A percentile compares a stretch with the other conserved stretches of the same genome.
These are phyloP conservation scores for Rutstroemia sp. DNA, from an alignment of 2,329 filamentous ascomycete genomes.

Conservation along the genomic window DNA sequence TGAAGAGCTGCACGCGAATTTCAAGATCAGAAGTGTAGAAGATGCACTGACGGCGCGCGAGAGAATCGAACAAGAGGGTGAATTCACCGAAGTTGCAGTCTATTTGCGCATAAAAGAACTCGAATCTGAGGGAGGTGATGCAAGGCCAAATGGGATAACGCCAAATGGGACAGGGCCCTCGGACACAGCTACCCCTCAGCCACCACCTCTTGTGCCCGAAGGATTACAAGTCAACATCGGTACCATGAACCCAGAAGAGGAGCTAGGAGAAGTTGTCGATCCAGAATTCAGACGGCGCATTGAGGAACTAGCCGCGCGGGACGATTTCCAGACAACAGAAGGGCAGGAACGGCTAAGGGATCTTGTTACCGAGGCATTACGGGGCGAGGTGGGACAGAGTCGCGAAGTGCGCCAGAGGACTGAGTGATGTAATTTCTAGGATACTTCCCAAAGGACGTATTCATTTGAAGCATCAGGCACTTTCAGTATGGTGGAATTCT, in stretches of 20 bases:
- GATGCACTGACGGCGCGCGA: slow-evolving; percentile 68
- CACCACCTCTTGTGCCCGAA: slow-evolving; percentile 59
- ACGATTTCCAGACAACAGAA: slow-evolving; percentile 74
- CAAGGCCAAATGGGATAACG: background rate
- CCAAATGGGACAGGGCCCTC: background rate
- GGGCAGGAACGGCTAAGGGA: slow-evolving; percentile 73
- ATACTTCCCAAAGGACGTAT: slow-evolving; percentile 54
- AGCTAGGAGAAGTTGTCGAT: slow-evolving; percentile 60
- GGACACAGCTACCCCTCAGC: slow-evolving; percentile 1
- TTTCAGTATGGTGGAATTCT: slow-evolving; percentile 47
- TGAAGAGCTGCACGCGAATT: slow-evolving; percentile 71
- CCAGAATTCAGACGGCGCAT: slow-evolving; percentile 79
- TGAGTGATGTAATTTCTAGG: slow-evolving; percentile 36
- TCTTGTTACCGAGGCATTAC: slow-evolving; percentile 73
- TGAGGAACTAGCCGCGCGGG: slow-evolving; percentile 75
- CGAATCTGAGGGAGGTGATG: slow-evolving; percentile 11
- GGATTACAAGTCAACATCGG: slow-evolving; percentile 74
- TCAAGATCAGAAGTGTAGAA: slow-evolving; percentile 58
- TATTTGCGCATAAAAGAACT: slow-evolving; percentile 49
- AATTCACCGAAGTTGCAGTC: slow-evolving; percentile 66
- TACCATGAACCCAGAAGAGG: slow-evolving; percentile 60
- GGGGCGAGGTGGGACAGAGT: slow-evolving; percentile 57
- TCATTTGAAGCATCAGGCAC: slow-evolving; percentile 42
- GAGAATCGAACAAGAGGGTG: slow-evolving; percentile 70
- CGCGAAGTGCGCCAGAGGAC: slow-evolving; percentile 58